Conservation (phyloP, 352 stramenopile species). For the Phytophthora idaei region DNA sequence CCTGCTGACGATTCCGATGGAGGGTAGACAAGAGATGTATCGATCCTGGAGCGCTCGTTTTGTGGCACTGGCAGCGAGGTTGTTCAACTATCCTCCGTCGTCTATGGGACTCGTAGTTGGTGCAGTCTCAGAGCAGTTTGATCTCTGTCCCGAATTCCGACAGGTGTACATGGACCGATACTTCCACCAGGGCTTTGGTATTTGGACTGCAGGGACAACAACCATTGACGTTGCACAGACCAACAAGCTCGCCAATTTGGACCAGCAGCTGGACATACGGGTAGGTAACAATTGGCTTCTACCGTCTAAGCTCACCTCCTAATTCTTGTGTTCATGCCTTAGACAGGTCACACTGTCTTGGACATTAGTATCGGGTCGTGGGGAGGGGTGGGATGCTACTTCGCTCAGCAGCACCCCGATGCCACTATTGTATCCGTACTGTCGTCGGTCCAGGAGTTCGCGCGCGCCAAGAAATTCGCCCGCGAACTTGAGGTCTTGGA, state of each 20-base stretch:
- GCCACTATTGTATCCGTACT: conserved; percentile 64
- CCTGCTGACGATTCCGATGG: conserved; percentile 83
- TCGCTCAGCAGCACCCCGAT: conserved; percentile 57
- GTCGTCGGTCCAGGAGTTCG: conserved; percentile 60
- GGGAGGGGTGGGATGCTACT: conserved; percentile 78
- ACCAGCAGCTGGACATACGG: conserved; percentile 63
- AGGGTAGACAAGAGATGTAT: conserved; percentile 87
- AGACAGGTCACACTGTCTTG: conserved; percentile 68
- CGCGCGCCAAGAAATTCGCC: conserved; percentile 64
- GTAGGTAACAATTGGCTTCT: conserved; percentile 31
- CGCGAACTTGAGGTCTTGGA: conserved; percentile 61
- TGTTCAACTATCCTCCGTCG: conserved; percentile 82
- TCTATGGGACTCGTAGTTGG: conserved; percentile 74
- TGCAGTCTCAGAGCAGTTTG: conserved; percentile 75
- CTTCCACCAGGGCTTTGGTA: conserved; percentile 75
- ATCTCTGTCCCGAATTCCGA: conserved; percentile 73
- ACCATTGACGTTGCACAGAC: conserved; percentile 67
- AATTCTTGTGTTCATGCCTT: background rate
- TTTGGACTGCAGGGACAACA: conserved; percentile 59
- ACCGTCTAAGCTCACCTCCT: background rate
- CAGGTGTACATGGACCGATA: conserved; percentile 79
- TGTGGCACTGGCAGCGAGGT: conserved; percentile 67
- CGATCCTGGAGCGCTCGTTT: conserved; percentile 81
- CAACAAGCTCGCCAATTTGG: conserved; percentile 73
- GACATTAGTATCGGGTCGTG: conserved; percentile 86